Evolutionary conservation across 108 stramenopile genomes (phyloP).

Genomic region (Skeletonema marinoi): DNA sequence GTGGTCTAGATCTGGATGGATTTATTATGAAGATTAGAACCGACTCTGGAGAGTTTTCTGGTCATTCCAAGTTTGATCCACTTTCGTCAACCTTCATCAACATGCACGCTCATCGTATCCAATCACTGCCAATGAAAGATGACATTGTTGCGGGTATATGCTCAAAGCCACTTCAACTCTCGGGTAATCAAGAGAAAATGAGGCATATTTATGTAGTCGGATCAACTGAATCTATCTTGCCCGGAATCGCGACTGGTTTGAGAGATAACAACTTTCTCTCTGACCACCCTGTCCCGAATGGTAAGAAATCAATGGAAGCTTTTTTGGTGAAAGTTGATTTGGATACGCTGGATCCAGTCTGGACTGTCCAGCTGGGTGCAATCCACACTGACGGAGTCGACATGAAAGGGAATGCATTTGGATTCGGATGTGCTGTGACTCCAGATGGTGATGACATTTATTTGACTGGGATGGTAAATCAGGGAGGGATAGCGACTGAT

Average conservation of each 20-base stretch:
- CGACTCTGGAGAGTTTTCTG: constrained; percentile 38
- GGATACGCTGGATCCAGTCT: constrained; percentile 45
- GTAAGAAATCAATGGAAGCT: constrained; percentile 41
- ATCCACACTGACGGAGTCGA: constrained; percentile 4
- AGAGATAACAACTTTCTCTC: constrained; percentile 22
- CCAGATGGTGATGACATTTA: constrained; percentile 61
- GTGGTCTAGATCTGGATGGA: constrained; percentile 44
- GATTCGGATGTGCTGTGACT: constrained; percentile 62
- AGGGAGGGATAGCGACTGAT: constrained; percentile 47
- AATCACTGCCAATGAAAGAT: constrained; percentile 20
- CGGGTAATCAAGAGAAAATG: constrained; percentile 28
- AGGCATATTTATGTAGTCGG: constrained; percentile 54
- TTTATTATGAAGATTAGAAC: constrained; percentile 48
- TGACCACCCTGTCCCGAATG: constrained; percentile 11
- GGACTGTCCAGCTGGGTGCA: constrained; percentile 57
- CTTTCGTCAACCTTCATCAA: constrained; percentile 24
- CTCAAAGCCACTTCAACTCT: constrained; percentile 15
- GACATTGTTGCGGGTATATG: constrained; percentile 47
- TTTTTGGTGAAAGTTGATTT: constrained; percentile 58
- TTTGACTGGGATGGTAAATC: constrained; percentile 60
- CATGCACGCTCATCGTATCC: constrained; percentile 24
- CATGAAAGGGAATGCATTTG: constrained; percentile 44
- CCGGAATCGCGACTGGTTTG: constrained; percentile 5
- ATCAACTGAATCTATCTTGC: constrained; percentile 40
- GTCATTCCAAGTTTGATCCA: constrained; percentile 34